Evolutionary conservation across 805 yeast genomes (phyloP).

Genomic region (Grigorovia humatica): DNA sequence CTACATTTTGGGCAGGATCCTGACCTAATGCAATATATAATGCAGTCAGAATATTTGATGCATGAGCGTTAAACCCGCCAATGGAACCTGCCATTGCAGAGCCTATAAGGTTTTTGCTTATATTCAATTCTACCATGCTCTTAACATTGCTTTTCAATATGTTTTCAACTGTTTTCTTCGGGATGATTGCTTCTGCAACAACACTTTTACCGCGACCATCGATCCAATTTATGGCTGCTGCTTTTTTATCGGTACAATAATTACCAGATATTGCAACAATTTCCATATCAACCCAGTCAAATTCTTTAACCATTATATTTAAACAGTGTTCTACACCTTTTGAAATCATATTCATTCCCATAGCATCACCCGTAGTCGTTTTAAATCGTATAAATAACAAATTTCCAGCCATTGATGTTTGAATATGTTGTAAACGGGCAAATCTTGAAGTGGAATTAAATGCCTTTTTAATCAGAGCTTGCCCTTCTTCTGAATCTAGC

Average conservation of each 20-base stretch:
- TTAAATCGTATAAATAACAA: conserved; percentile 81
- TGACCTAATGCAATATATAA: conserved; percentile 93
- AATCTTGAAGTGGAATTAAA: conserved; percentile 95
- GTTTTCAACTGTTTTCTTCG: conserved; percentile 64
- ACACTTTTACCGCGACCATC: conserved; percentile 98
- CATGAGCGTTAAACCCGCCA: conserved; percentile 98
- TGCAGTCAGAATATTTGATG: conserved; percentile 93
- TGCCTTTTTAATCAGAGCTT: conserved; percentile 66
- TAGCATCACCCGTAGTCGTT: conserved; percentile 99
- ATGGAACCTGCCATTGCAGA: conserved; percentile 97
- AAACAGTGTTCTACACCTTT: conserved; percentile 91
- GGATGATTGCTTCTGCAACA: conserved; percentile 91
- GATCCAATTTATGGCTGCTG: conserved; percentile 98
- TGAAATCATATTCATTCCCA: conserved; percentile 99
- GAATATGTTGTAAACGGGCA: conserved; percentile 84
- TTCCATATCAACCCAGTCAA: conserved; percentile 91
- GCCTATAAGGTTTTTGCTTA: conserved; percentile 84
- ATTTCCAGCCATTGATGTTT: conserved; percentile 92
- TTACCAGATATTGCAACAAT: conserved; percentile 91
- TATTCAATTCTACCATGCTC: conserved; percentile 82
- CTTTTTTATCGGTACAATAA: conserved; percentile 94
- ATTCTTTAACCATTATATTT: conserved; percentile 72
- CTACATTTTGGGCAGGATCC: conserved; percentile 99
- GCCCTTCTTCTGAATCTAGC: conserved; percentile 95
- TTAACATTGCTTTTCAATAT: conserved; percentile 89